phyloP scores from a whole-genome alignment of 2,329 filamentous ascomycete species.

The Penicillium paneum region DNA sequence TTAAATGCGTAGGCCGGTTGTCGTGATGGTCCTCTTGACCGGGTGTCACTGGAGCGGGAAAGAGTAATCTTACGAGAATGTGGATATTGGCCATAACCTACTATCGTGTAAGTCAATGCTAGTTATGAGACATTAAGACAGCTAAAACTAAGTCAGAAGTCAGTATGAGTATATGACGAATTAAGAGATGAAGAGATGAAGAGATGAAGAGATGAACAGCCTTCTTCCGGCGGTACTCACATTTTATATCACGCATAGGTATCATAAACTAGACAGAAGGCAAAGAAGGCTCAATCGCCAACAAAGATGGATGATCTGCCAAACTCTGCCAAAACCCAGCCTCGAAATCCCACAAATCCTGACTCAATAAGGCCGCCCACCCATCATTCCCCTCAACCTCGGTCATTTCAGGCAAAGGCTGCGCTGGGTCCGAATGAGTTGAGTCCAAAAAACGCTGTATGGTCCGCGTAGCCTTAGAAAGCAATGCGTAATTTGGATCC shows the following conservation, averaged over 20 bases:
- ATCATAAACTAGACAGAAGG: constrained; percentile 14
- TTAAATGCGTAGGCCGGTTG: too few relatives aligned
- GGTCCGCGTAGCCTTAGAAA: constrained; percentile 25
- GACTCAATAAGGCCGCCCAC: constrained; percentile 22
- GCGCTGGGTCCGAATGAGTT: constrained; percentile 16
- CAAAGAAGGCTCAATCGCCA: constrained; percentile 21
- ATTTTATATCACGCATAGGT: not conserved
- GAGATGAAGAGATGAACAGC: not conserved
- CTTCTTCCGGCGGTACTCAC: not conserved
- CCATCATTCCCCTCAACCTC: constrained; percentile 18
- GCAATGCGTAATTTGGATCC: constrained; percentile 26
- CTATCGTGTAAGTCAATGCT: too few relatives aligned
- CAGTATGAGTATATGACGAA: too few relatives aligned
- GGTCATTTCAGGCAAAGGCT: constrained; percentile 4
- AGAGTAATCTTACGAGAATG: too few relatives aligned
- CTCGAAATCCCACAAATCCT: constrained; percentile 29
- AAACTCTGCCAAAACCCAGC: constrained; percentile 27
- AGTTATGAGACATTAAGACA: too few relatives aligned
- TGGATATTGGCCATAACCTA: too few relatives aligned
- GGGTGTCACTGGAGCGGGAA: too few relatives aligned
- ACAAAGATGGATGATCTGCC: constrained; percentile 27
- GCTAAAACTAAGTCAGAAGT: too few relatives aligned
- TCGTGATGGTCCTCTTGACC: too few relatives aligned
- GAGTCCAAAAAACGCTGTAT: constrained; percentile 29
- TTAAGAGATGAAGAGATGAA: too few relatives aligned